A percentile compares a stretch with the other conserved stretches of the same genome.
phyloP scores from a whole-genome alignment of 192 early-diverging fungal genomes.

The Backusella liffmaniae region DNA sequence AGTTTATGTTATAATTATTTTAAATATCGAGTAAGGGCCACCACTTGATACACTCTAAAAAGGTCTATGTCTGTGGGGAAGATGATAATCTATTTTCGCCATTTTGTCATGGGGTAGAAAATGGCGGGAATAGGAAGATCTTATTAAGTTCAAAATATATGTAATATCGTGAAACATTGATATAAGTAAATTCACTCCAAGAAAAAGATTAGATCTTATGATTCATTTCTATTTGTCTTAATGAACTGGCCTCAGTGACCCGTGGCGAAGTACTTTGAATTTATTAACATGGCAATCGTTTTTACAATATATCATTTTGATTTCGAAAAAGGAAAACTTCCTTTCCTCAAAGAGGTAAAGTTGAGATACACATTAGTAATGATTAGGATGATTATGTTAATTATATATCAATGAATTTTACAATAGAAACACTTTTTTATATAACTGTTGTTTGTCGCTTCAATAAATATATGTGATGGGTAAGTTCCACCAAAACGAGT shows the following conservation, averaged over 20 bases:
- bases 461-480: slow-evolving; percentile 67
- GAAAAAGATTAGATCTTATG: slow-evolving; percentile 80
- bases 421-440: slow-evolving; percentile 67
- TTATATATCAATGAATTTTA: background rate
- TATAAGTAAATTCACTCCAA: slow-evolving; percentile 60
- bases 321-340: slow-evolving; percentile 96
- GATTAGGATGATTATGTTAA: background rate
- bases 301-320: slow-evolving; percentile 76
- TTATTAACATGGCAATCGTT: slow-evolving; percentile 95
- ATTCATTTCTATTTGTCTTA: slow-evolving; percentile 84
- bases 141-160: background rate
- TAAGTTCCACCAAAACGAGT: slow-evolving; percentile 1
- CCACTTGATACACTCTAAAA: background rate
- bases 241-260: slow-evolving; percentile 83
- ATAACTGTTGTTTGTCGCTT: slow-evolving; percentile 87
- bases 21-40: no score
- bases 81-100: background rate
- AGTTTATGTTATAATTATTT: no score
- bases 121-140: background rate
- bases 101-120: background rate
- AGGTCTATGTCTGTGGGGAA: background rate
- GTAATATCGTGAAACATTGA: slow-evolving; percentile 59
- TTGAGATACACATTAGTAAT: background rate
- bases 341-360: slow-evolving; percentile 81
- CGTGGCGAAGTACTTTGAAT: slow-evolving; percentile 82